phyloP scores from a whole-genome alignment of 2,329 filamentous ascomycete species.

The Aspergillus piperis region DNA sequence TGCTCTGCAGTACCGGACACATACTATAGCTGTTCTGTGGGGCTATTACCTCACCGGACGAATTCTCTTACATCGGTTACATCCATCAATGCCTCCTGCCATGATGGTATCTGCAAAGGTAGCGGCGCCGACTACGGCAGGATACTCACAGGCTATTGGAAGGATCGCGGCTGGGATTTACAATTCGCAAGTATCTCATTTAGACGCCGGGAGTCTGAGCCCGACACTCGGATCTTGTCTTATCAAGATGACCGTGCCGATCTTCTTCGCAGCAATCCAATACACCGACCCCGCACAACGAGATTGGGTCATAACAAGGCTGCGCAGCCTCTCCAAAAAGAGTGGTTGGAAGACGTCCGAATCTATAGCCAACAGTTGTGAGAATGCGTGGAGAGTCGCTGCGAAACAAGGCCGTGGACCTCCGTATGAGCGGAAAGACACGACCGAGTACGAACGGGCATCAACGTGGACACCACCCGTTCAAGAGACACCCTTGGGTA shows the following conservation, averaged over 20 bases:
- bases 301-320: constrained; percentile 71
- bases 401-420: constrained; percentile 74
- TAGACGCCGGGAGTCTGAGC: constrained; percentile 59
- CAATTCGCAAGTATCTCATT: constrained; percentile 44
- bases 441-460: constrained; percentile 15
- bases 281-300: constrained; percentile 72
- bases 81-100: constrained; percentile 88
- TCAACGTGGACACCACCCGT: constrained; percentile 7
- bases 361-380: constrained; percentile 80
- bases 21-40: constrained; percentile 86
- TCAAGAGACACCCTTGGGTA: constrained; percentile 22
- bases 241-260: constrained; percentile 76
- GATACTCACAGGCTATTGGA: constrained; percentile 73
- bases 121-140: constrained; percentile 69
- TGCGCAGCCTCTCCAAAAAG: constrained; percentile 73
- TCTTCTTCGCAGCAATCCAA: constrained; percentile 86
- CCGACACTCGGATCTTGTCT: constrained; percentile 78
- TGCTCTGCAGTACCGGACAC: constrained; percentile 78
- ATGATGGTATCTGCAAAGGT: constrained; percentile 84
- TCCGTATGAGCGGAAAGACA: constrained; percentile 58
- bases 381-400: constrained; percentile 78
- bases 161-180: constrained; percentile 73
- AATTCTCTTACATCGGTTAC: constrained; percentile 77
- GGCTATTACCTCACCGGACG: constrained; percentile 82
- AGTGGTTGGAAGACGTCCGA: constrained; percentile 86